Evolutionary conservation across 2,329 filamentous ascomycete genomes (phyloP).

Genomic region (Diaporthe nobilis): DNA sequence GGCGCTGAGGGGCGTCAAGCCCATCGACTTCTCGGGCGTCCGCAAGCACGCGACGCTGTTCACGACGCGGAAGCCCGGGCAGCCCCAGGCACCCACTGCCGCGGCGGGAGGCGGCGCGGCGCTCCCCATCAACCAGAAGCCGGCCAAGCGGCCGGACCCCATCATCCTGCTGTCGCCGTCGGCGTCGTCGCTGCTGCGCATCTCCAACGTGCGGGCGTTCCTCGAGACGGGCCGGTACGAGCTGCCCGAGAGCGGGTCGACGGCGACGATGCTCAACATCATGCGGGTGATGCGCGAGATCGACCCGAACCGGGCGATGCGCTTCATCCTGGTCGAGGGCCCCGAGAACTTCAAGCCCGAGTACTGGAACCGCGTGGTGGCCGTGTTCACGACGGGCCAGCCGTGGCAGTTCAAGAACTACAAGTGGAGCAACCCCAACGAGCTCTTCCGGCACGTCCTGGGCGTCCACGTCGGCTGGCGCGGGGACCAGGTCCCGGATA

Average conservation of each 20-base stretch:
- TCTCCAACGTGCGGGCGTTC: slow-evolving; percentile 96
- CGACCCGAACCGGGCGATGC: slow-evolving; percentile 79
- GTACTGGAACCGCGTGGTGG: slow-evolving; percentile 96
- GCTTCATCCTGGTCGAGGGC: slow-evolving; percentile 95
- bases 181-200: slow-evolving; percentile 92
- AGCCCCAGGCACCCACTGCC: slow-evolving; percentile 52
- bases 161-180: slow-evolving; percentile 98
- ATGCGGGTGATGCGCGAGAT: slow-evolving; percentile 81
- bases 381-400: slow-evolving; percentile 97
- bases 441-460: slow-evolving; percentile 89
- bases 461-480: slow-evolving; percentile 94
- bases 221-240: slow-evolving; percentile 87
- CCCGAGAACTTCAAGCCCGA: slow-evolving; percentile 97
- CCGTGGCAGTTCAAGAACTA: slow-evolving; percentile 99
- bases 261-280: slow-evolving; percentile 87
- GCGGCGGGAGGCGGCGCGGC: slow-evolving; percentile 55
- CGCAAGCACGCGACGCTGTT: slow-evolving; percentile 87
- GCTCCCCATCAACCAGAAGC: slow-evolving; percentile 69
- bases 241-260: slow-evolving; percentile 79
- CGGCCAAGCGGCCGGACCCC: slow-evolving; percentile 74
- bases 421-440: slow-evolving; percentile 91
- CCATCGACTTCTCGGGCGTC: slow-evolving; percentile 93
- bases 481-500: slow-evolving; percentile 83
- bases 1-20: slow-evolving; percentile 87
- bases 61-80: slow-evolving; percentile 70